Conservation (phyloP, 2,329 filamentous ascomycete genomes). For the Teratosphaeria viscida region DNA sequence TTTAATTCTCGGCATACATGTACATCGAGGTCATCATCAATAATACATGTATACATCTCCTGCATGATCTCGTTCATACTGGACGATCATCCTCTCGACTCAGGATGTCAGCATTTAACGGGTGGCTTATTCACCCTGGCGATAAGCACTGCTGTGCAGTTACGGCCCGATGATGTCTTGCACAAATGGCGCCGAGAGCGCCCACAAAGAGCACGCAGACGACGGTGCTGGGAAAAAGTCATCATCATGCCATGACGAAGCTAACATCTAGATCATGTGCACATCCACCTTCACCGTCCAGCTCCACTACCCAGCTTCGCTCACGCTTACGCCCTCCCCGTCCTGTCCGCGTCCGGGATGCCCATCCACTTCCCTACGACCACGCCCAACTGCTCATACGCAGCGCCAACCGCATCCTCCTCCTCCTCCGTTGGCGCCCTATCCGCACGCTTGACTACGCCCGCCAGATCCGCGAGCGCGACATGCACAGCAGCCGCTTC, state of each 20-base stretch:
- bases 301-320: neutral
- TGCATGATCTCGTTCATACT: no score
- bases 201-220: no score
- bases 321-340: neutral
- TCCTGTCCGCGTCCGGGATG: neutral
- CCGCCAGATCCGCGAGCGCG: neutral
- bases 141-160: no score
- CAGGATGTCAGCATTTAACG: no score
- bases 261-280: neutral
- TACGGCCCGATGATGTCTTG: no score
- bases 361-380: neutral
- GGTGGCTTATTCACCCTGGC: no score
- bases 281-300: neutral
- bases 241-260: neutral
- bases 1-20: no score
- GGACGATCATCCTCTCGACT: no score
- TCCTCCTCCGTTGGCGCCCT: neutral
- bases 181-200: no score
- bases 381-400: neutral
- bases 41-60: no score
- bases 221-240: no score
- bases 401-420: neutral
- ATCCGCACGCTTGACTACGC: neutral
- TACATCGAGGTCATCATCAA: no score
- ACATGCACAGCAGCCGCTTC: neutral